These are phyloP conservation scores for Craterostigma plantagineum DNA, from an alignment of 257 asterid genomes.

Conservation along the genomic window DNA sequence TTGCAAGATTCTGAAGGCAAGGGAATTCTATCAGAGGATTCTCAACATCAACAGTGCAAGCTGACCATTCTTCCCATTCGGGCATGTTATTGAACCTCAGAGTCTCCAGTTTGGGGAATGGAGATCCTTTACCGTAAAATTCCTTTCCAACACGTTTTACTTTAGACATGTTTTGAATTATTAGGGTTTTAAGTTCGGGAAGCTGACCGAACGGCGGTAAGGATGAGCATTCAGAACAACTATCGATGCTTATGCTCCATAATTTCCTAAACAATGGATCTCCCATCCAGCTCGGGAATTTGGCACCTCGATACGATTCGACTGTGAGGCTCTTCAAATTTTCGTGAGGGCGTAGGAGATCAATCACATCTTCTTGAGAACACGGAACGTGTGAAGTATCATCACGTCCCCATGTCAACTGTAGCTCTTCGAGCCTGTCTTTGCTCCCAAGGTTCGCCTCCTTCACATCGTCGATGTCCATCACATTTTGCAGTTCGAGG, in stretches of 20 bases:
- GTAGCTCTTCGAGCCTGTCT: constrained; percentile 28
- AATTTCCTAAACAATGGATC: constrained; percentile 23
- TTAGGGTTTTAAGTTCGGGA: constrained; percentile 34
- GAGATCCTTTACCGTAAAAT: constrained; percentile 20
- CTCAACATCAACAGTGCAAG: constrained; percentile 9
- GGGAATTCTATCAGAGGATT: constrained; percentile 21
- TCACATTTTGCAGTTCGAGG: constrained; percentile 38
- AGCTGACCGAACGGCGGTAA: constrained; percentile 52
- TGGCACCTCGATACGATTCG: constrained; percentile 25
- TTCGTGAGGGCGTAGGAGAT: constrained; percentile 31
- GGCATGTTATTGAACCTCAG: constrained; percentile 46
- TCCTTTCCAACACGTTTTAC: constrained; percentile 30
- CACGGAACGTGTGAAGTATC: constrained; percentile 13
- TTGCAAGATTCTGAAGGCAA: constrained; percentile 30
- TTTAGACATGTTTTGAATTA: constrained; percentile 30
- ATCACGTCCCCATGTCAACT: constrained; percentile 34
- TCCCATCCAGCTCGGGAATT: constrained; percentile 49
- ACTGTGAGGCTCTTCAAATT: constrained; percentile 30
- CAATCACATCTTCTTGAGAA: constrained; percentile 29
- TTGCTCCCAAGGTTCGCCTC: constrained; percentile 28
- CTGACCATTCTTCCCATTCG: constrained; percentile 44
- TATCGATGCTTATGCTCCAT: constrained; percentile 21
- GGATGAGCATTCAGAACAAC: constrained; percentile 25
- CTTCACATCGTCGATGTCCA: constrained; percentile 30
- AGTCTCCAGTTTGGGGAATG: constrained; percentile 41